Conservation (phyloP, 2,329 filamentous ascomycete species). For the Orbilia brochopaga region DNA sequence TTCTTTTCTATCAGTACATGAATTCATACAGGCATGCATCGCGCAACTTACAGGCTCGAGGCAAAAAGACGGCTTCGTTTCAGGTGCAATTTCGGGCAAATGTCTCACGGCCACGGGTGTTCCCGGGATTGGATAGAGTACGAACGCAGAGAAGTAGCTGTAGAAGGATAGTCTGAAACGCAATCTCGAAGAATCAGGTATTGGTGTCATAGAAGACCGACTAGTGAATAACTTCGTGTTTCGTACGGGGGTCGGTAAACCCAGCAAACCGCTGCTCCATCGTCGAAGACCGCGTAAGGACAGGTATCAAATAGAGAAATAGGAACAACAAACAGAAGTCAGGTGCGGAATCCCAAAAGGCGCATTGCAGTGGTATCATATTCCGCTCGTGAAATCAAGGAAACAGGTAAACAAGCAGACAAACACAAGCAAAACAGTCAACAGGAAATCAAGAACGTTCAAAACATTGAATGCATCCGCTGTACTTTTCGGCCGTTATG, state of each 20-base stretch:
- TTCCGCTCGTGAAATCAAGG: constrained; percentile 16
- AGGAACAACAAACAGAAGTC: constrained; percentile 5
- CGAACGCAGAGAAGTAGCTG: background rate
- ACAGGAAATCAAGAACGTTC: background rate
- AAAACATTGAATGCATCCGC: background rate
- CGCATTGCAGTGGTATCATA: constrained; percentile 34
- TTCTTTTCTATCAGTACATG: too few relatives aligned
- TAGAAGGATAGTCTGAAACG: background rate
- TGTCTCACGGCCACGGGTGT: too few relatives aligned
- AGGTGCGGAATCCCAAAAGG: constrained; percentile 17
- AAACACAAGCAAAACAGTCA: background rate
- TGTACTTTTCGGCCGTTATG: background rate
- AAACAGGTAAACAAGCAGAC: constrained; percentile 5
- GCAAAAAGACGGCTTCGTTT: too few relatives aligned
- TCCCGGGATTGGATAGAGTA: background rate
- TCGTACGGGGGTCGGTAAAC: background rate
- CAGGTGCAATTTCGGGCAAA: too few relatives aligned
- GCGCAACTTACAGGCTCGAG: too few relatives aligned
- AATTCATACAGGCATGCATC: too few relatives aligned
- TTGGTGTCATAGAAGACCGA: background rate
- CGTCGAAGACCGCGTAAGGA: background rate
- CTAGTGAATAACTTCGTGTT: background rate
- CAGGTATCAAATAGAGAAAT: constrained; percentile 1
- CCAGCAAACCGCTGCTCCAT: background rate
- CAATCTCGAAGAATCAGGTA: background rate